A percentile compares a stretch with the other conserved stretches of the same genome.
Conservation (phyloP, 129 eudicot species). For the Sambucus nigra region DNA sequence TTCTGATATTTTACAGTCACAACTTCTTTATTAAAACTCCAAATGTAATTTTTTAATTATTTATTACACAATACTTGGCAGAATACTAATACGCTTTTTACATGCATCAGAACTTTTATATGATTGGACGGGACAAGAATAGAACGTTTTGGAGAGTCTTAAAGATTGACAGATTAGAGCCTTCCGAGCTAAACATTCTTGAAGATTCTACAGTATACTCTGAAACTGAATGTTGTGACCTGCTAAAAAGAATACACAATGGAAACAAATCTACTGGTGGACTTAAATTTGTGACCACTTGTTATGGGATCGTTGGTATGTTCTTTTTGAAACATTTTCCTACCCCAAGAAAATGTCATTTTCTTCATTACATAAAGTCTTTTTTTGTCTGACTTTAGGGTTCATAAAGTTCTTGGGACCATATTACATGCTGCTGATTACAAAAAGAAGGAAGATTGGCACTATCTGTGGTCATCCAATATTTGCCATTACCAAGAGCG, state of each 20-base stretch:
- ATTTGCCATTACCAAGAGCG: constrained; percentile 65
- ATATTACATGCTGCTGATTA: constrained; percentile 82
- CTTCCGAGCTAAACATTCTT: constrained; percentile 50
- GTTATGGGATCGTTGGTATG: constrained; percentile 96
- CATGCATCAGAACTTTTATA: constrained; percentile 65
- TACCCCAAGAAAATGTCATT: neutral
- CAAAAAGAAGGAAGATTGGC: constrained; percentile 87
- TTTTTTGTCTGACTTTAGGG: constrained; percentile 38
- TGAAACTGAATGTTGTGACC: constrained; percentile 53
- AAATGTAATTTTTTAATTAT: constrained; percentile 1
- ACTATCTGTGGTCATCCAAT: constrained; percentile 77
- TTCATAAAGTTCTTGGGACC: constrained; percentile 95
- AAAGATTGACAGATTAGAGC: constrained; percentile 79
- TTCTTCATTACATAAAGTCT: constrained; percentile 11
- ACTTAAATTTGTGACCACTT: constrained; percentile 63
- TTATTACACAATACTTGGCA: neutral
- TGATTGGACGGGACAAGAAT: constrained; percentile 71
- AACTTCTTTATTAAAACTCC: neutral
- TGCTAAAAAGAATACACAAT: constrained; percentile 59
- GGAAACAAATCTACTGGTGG: constrained; percentile 90
- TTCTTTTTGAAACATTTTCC: constrained; percentile 6
- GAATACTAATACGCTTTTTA: too few relatives aligned
- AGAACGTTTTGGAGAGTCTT: constrained; percentile 65
- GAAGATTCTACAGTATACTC: constrained; percentile 81
- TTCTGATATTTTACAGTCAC: neutral